phyloP scores from a whole-genome alignment of 257 asterid species.

The Lantana camara region DNA sequence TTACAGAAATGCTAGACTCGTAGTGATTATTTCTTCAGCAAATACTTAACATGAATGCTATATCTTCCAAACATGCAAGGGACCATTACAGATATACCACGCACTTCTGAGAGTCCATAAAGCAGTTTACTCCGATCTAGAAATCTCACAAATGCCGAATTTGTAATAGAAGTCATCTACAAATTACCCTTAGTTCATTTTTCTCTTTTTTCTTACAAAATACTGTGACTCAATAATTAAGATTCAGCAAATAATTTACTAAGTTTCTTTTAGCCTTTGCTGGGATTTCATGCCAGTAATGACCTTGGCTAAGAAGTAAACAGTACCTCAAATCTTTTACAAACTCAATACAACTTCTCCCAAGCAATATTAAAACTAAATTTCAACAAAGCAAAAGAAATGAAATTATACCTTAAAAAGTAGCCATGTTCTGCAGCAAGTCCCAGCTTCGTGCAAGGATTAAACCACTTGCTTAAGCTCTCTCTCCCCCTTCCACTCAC shows the following conservation, averaged over 20 bases:
- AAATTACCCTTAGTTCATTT: not conserved
- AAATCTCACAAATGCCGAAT: not conserved
- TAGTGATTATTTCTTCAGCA: not conserved
- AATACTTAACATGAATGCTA: not conserved
- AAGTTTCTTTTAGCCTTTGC: not conserved
- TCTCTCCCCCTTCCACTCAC: constrained; percentile 86
- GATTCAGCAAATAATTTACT: constrained; percentile 1
- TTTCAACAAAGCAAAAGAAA: not conserved
- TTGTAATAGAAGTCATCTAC: not conserved
- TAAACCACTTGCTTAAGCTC: constrained; percentile 71
- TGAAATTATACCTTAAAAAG: constrained; percentile 57
- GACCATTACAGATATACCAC: constrained; percentile 5
- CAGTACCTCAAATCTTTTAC: not conserved
- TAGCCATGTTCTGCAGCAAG: constrained; percentile 93
- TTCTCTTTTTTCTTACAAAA: no score
- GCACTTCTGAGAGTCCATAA: not conserved
- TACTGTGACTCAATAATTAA: not conserved
- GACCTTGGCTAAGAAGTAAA: not conserved
- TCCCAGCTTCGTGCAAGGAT: constrained; percentile 72
- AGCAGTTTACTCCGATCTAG: not conserved
- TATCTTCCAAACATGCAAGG: not conserved
- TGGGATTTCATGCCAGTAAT: constrained; percentile 6
- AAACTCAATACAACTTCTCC: not conserved
- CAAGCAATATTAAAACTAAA: not conserved
- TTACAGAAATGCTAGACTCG: not conserved